Evolutionary conservation across 495 filamentous ascomycete genomes (phyloP).

Genomic region (Penicillium lagena): DNA sequence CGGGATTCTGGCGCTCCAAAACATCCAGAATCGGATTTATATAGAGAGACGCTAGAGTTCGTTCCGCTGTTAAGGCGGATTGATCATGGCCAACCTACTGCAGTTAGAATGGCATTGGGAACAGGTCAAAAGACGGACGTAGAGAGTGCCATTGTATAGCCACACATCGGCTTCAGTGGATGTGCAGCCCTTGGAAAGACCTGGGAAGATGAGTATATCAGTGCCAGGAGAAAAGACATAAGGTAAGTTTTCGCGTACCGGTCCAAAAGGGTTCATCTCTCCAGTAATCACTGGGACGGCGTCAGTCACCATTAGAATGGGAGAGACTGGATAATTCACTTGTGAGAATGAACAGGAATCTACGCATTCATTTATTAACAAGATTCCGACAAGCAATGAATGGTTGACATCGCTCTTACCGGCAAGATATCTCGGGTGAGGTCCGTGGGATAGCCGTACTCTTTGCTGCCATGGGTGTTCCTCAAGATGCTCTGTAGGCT

Average conservation of each 20-base stretch:
- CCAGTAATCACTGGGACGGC: conserved; percentile 34
- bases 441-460: conserved; percentile 41
- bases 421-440: conserved; percentile 38
- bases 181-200: conserved; percentile 54
- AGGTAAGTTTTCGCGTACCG: conserved; percentile 15
- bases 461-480: conserved; percentile 35
- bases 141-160: conserved; percentile 64
- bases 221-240: background rate
- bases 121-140: conserved; percentile 17
- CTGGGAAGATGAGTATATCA: conserved; percentile 9
- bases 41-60: conserved; percentile 50
- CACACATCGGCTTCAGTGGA: conserved; percentile 85
- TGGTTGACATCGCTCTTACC: conserved; percentile 7
- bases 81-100: conserved; percentile 49
- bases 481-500: conserved; percentile 35
- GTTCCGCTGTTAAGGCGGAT: conserved; percentile 39
- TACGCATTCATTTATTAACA: conserved; percentile 16
- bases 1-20: conserved; percentile 43
- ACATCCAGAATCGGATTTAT: conserved; percentile 50
- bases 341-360: conserved; percentile 41
- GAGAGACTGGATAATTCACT: conserved; percentile 16
- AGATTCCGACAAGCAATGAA: no score
- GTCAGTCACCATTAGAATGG: no score
- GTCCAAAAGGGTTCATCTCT: conserved; percentile 44
- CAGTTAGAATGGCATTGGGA: background rate